These are phyloP conservation scores for Septoria petroselini DNA, from an alignment of 2,329 filamentous ascomycete species.

Conservation along the genomic window DNA sequence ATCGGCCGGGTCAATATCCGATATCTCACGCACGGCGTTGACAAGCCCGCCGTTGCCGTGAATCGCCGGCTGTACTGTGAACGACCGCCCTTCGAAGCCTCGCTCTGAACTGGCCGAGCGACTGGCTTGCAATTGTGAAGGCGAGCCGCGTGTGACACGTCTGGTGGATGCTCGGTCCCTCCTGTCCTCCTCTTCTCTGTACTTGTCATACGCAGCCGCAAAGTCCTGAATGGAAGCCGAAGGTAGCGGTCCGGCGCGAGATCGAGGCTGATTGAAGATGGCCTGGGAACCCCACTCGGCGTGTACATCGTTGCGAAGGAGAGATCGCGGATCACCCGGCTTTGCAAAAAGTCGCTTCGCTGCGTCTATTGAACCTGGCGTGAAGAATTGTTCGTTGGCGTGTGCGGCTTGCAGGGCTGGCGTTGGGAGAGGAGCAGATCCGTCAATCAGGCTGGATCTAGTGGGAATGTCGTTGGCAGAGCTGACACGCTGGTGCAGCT, in stretches of 20 bases:
- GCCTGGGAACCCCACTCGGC: constrained; percentile 68
- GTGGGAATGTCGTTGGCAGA: constrained; percentile 20
- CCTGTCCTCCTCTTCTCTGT: constrained; percentile 26
- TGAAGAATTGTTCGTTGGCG: constrained; percentile 45
- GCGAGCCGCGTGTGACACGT: constrained; percentile 27
- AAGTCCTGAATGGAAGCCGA: constrained; percentile 74
- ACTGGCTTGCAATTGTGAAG: constrained; percentile 23
- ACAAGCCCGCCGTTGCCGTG: constrained; percentile 90
- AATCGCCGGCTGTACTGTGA: constrained; percentile 78
- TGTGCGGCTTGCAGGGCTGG: constrained; percentile 32
- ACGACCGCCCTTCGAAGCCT: constrained; percentile 69
- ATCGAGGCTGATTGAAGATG: constrained; percentile 72
- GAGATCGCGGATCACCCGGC: constrained; percentile 48
- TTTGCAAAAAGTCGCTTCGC: constrained; percentile 54
- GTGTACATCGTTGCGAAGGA: constrained; percentile 70
- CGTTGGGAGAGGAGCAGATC: constrained; percentile 43
- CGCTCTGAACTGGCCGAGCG: constrained; percentile 41
- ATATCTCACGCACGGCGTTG: constrained; percentile 79
- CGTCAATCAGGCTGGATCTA: constrained; percentile 42
- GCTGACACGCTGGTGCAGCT: constrained; percentile 39
- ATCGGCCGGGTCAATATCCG: constrained; percentile 43
- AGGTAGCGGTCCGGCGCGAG: constrained; percentile 69
- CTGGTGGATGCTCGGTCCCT: constrained; percentile 12
- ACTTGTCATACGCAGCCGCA: constrained; percentile 46
- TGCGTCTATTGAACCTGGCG: constrained; percentile 40